A percentile compares a stretch with the other conserved stretches of the same genome.
These are phyloP conservation scores for Leccinum laetum DNA, from an alignment of 1,284 basidiomycete species.

Conservation along the genomic window DNA sequence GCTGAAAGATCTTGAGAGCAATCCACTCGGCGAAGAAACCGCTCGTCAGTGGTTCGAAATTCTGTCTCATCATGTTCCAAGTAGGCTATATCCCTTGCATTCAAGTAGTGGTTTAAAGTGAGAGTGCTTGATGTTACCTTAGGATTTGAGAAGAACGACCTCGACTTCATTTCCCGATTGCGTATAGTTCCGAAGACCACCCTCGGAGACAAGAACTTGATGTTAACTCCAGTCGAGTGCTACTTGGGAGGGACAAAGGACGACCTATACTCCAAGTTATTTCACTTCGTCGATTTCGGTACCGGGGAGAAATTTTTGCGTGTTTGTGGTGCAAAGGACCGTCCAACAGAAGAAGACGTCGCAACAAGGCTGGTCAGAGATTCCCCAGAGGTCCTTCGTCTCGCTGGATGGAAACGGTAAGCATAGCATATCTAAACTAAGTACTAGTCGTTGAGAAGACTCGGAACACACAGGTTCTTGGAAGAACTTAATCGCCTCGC, in stretches of 20 bases:
- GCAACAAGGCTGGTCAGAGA: slow-evolving; percentile 41
- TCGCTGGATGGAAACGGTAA: no score
- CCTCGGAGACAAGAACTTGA: no score
- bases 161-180: no score
- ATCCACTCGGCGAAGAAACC: slow-evolving; percentile 33
- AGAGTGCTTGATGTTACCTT: no score
- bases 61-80: slow-evolving; percentile 1
- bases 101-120: no score
- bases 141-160: no score
- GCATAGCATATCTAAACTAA: no score
- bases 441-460: background rate
- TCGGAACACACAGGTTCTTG: slow-evolving; percentile 1
- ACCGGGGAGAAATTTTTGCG: slow-evolving; percentile 77
- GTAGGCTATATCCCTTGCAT: background rate
- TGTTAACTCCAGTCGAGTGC: background rate
- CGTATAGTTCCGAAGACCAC: no score
- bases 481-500: slow-evolving; percentile 1
- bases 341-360: slow-evolving; percentile 83
- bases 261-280: slow-evolving; percentile 65
- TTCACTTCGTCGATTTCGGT: slow-evolving; percentile 89
- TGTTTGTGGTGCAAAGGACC: slow-evolving; percentile 74
- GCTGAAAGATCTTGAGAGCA: slow-evolving; percentile 43
- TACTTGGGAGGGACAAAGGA: background rate
- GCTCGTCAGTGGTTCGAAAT: slow-evolving; percentile 66
- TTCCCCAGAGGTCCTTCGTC: no score